These are phyloP conservation scores for Fusarium succisae DNA, from an alignment of 2,329 filamentous ascomycete genomes.

Conservation along the genomic window DNA sequence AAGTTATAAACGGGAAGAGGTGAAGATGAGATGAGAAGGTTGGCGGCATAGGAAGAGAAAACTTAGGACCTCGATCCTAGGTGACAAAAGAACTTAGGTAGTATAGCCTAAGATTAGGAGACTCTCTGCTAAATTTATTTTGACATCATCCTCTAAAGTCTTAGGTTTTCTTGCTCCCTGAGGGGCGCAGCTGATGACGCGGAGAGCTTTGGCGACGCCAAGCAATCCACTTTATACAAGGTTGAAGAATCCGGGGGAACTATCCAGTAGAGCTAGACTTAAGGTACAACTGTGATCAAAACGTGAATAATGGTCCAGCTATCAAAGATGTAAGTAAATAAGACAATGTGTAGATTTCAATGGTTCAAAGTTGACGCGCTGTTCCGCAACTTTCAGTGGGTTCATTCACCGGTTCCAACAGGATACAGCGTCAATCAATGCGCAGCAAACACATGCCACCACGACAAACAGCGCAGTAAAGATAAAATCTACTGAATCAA, in stretches of 20 bases:
- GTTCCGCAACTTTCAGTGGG: neutral
- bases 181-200: conserved; percentile 29
- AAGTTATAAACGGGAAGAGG: neutral
- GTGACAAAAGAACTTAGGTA: neutral
- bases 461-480: neutral
- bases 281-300: neutral
- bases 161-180: neutral
- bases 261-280: neutral
- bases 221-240: conserved; percentile 9
- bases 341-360: neutral
- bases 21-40: neutral
- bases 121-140: fast-evolving
- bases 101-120: fast-evolving
- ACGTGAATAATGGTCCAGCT: neutral
- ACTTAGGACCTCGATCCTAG: fast-evolving
- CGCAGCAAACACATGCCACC: neutral
- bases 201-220: conserved; percentile 13
- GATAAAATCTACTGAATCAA: neutral
- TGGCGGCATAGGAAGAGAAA: neutral
- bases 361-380: neutral
- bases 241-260: neutral
- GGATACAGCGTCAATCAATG: neutral
- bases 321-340: neutral
- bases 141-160: neutral
- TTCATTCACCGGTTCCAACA: neutral